phyloP scores from a whole-genome alignment of 2,329 filamentous ascomycete genomes.

The Pseudogymnoascus sp. region DNA sequence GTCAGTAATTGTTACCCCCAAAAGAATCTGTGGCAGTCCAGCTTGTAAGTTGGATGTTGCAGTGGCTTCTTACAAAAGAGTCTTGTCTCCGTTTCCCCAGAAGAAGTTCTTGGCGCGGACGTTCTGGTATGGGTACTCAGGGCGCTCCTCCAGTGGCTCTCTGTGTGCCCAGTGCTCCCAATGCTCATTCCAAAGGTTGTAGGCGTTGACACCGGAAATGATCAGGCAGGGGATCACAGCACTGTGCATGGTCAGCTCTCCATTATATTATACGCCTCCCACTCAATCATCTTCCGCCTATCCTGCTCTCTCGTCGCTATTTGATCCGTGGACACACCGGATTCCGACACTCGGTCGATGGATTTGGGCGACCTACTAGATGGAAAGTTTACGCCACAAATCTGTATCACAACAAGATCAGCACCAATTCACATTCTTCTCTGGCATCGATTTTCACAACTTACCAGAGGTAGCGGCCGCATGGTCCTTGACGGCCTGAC shows the following conservation, averaged over 20 bases:
- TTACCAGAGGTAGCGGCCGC: constrained; percentile 75
- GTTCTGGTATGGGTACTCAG: constrained; percentile 96
- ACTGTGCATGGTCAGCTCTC: constrained; percentile 39
- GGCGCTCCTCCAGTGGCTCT: constrained; percentile 79
- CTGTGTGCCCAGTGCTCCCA: constrained; percentile 92
- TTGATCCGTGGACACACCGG: neutral
- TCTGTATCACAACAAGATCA: constrained; percentile 45
- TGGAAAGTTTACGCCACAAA: constrained; percentile 89
- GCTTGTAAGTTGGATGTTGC: neutral
- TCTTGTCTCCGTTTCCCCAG: constrained; percentile 95
- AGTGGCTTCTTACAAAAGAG: constrained; percentile 51
- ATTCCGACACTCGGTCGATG: constrained; percentile 8
- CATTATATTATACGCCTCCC: neutral
- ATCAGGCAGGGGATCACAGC: constrained; percentile 65
- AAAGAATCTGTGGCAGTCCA: neutral
- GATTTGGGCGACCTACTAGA: constrained; percentile 65
- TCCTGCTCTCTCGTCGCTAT: neutral
- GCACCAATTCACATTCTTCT: constrained; percentile 14
- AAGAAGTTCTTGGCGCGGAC: constrained; percentile 92
- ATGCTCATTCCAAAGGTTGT: constrained; percentile 86
- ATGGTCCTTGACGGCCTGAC: constrained; percentile 83
- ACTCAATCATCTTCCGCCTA: neutral
- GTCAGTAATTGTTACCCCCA: neutral
- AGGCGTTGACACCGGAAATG: constrained; percentile 72
- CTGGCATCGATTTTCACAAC: constrained; percentile 29